phyloP scores from a whole-genome alignment of 2,329 filamentous ascomycete species.

The Diplodia mutila region DNA sequence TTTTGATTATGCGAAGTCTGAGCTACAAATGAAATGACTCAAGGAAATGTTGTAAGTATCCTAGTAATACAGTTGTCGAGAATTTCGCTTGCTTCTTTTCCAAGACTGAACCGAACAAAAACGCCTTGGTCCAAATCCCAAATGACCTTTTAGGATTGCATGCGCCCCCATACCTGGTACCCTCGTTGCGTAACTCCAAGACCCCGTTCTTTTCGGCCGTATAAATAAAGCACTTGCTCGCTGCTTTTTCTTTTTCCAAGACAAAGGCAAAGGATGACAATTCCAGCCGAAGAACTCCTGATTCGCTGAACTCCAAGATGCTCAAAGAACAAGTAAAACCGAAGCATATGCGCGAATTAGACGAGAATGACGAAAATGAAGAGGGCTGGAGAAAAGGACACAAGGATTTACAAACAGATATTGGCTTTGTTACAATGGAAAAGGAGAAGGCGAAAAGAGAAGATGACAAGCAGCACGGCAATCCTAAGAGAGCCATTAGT shows the following conservation, averaged over 20 bases:
- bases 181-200: constrained; percentile 3
- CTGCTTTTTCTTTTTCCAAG: not conserved
- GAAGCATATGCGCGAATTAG: constrained; percentile 1
- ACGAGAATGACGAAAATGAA: not conserved
- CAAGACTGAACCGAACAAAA: not conserved
- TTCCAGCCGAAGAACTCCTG: not conserved
- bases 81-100: constrained; percentile 7
- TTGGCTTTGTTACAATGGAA: not conserved
- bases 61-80: constrained; percentile 14
- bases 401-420: constrained; percentile 1
- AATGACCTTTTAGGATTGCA: constrained; percentile 1
- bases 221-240: not conserved
- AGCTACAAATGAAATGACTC: not conserved
- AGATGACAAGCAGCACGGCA: not conserved
- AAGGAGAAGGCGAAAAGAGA: not conserved
- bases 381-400: not conserved
- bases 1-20: not conserved
- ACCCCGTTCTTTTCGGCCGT: constrained; percentile 5
- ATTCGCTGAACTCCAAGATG: not conserved
- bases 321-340: not conserved
- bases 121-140: constrained; percentile 7
- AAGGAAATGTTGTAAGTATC: not conserved
- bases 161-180: constrained; percentile 2
- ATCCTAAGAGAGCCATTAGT: not conserved
- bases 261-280: not conserved